Evolutionary conservation across 148 eudicot species (phyloP), one percentile per base, ranked within the genome.

Genomic region (Vaccinium corymbosum): DNA sequence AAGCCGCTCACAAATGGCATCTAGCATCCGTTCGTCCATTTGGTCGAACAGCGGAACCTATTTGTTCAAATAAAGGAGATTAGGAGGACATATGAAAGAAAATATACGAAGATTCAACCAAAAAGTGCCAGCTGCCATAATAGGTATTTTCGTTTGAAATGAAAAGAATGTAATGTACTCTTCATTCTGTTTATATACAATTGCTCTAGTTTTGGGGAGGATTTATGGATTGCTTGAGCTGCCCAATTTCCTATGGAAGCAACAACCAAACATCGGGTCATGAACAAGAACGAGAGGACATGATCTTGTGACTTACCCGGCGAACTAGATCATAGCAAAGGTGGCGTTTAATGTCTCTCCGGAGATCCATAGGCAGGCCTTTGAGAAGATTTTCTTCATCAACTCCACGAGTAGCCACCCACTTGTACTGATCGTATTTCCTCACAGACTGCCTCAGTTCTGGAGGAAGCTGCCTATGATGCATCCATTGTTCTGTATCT

Each of bases 401-500:
- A 17, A 94, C 97, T 9, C 97, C 97, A 79, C 91, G 84, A 3
- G 98, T 94, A 16, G 95, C 92, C 27, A 90, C 89, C 98, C 98
- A 95, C 82, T 92, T 95, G 80, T 94, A 95, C 55, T 89, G 95
- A 89, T 94, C 98, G 55, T 94, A 94, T 70, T 86, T 88, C 50
- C 98, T 85, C 0, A 94, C 98, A 12, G 93, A 82, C 78, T 89
- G 89, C 86, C 82, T 89, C 29, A 95, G 74, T 70, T 93, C 94
- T 3, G 88, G 90, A 52, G 98, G 98, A 27, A 95, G 90, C 83
- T 94, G 98, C 73, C 98, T 86, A 72, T 95, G 98, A 79, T 78
- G 94, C 98, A 95, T 94, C 98, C 98, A 95, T 78, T 94, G 90
- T 80, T 95, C 98, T 49, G 95, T 93, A 80, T 95, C 98, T 0